Evolutionary conservation across 1,284 basidiomycete genomes (phyloP), one percentile per base, ranked within the genome.

Genomic region (Pterulicium gracile): DNA sequence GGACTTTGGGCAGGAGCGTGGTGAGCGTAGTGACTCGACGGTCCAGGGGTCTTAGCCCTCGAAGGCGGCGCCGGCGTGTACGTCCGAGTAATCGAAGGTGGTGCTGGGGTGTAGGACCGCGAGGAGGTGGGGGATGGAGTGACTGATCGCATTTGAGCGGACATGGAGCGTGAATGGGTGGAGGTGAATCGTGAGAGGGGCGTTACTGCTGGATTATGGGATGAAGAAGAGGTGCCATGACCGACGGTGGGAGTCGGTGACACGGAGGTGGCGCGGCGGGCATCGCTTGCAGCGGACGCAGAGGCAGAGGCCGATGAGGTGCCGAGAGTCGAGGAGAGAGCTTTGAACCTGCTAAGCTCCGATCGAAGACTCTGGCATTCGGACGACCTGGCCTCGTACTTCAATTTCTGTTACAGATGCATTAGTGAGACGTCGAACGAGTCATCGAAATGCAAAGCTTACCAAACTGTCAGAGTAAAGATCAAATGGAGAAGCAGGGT

Each of bases 321-420:
- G 45, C 52, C 66, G 45, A 61, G 62, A 43, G 67, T 68, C 1
- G 69, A 59, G 23, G 72, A 65, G 34, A 73, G 58, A 17, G 69
- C 67, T 55, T 69, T 74, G 50, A 75, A 59, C 49, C 79, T 73
- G 60, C 63, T 74, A 48, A 83, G 62, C 62, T 87, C 83, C 48
- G 71, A 67, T 43, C 77, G 77, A 42, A 86, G 70, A 55, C 68
- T 68, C 57, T 80, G 76, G 56, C 71, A 77, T 63, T 87, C 82
- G 63, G 79, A 79, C 48, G 74, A 67, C 69, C 79, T 81, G 67
- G 79, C 75, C 52, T 69, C 66, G 62, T 78, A 79, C 58, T 73
- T 69, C 48, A 67, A 58, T 61, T 77, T 74, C 79, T 83, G 56
- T 23, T 49, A 44, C 7, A 27, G 34, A 54, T 56, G 49, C 49